Percentiles rank a stretch among this genome's conserved stretches.
phyloP scores from a whole-genome alignment of 1,284 basidiomycete species.

The Kwoniella shivajii region DNA sequence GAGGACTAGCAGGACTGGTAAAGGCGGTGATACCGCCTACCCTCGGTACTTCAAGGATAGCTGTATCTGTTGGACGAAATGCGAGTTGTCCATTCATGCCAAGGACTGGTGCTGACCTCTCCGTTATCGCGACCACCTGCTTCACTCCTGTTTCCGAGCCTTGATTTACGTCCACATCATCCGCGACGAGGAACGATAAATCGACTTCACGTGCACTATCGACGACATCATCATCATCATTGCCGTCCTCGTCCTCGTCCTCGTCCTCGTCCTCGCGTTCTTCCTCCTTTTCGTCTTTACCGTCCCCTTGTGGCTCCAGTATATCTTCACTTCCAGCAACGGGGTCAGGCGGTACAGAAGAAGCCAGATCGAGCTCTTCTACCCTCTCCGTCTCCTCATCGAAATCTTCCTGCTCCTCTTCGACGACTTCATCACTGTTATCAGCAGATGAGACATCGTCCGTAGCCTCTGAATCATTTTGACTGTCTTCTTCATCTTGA shows the following conservation, averaged over 20 bases:
- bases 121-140: no score
- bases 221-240: constrained; percentile 26
- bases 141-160: no score
- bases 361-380: neutral
- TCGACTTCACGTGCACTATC: constrained; percentile 25
- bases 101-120: no score
- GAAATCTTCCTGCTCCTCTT: neutral
- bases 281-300: neutral
- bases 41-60: no score
- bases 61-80: no score
- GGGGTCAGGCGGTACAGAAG: neutral
- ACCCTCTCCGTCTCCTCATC: neutral
- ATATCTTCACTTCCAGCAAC: neutral
- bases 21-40: no score
- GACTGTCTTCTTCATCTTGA: constrained; percentile 47
- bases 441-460: constrained; percentile 35
- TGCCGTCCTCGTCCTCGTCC: constrained; percentile 14
- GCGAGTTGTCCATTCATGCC: neutral
- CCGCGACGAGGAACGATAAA: constrained; percentile 27
- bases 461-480: constrained; percentile 20
- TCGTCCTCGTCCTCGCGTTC: neutral
- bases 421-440: constrained; percentile 16
- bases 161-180: constrained; percentile 19
- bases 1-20: neutral
- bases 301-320: constrained; percentile 36